Evolutionary conservation across 169 alveolate genomes (phyloP).

Genomic region (Cyclospora cayetanensis): DNA sequence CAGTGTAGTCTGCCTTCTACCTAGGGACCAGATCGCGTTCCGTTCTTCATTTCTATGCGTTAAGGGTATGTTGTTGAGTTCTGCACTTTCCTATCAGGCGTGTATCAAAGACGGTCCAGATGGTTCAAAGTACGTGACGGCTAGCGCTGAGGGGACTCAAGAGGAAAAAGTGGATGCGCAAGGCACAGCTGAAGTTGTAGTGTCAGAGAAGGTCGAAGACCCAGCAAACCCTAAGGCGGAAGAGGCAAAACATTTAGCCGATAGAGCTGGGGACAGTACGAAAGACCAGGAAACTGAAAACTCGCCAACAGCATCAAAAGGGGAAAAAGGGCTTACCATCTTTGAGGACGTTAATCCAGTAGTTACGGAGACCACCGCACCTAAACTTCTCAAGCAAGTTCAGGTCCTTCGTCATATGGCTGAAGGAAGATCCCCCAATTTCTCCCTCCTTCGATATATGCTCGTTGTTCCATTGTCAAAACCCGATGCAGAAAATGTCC

Average conservation of each 20-base stretch:
- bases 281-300: neutral
- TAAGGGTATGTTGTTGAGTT: neutral
- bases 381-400: neutral
- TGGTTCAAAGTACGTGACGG: neutral
- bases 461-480: neutral
- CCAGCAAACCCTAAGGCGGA: no score
- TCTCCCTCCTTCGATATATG: neutral
- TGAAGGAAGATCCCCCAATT: slow-evolving; percentile 42
- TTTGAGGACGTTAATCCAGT: neutral
- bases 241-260: neutral
- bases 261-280: neutral
- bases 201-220: no score
- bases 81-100: neutral
- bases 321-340: neutral
- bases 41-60: neutral
- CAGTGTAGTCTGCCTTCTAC: no score
- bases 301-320: neutral
- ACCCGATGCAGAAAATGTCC: slow-evolving; percentile 1
- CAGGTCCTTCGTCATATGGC: slow-evolving; percentile 4
- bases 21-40: neutral
- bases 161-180: neutral
- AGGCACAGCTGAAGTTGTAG: no score
- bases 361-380: neutral
- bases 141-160: slow-evolving; percentile 6
- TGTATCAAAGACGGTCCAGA: slow-evolving; percentile 37